Conservation (phyloP, 352 stramenopile species). For the Globisporangium abappressorium region DNA sequence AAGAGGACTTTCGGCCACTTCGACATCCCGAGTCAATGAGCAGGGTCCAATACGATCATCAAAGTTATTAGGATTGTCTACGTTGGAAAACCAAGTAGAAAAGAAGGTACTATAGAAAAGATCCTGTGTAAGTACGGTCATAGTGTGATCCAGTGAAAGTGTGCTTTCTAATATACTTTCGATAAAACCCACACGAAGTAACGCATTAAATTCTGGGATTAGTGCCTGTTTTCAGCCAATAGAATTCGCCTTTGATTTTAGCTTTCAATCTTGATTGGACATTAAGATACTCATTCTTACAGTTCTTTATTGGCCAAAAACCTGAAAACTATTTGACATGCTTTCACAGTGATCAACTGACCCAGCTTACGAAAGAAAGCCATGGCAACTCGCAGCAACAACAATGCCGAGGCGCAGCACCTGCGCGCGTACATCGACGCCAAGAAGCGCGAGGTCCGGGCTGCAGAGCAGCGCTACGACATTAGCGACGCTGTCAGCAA, state of each 20-base stretch:
- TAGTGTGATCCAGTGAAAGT: neutral
- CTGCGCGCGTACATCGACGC: constrained; percentile 50
- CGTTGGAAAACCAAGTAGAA: constrained; percentile 30
- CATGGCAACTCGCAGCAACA: neutral
- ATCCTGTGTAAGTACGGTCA: constrained; percentile 27
- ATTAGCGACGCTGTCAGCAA: constrained; percentile 24
- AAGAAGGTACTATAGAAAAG: constrained; percentile 26
- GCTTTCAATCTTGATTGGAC: neutral
- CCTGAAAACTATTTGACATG: neutral
- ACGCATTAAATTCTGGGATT: neutral
- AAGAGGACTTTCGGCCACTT: constrained; percentile 1
- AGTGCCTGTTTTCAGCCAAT: neutral
- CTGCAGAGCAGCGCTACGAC: constrained; percentile 51
- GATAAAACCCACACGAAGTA: neutral
- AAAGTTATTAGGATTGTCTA: constrained; percentile 24
- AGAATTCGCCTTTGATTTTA: too few species aligned
- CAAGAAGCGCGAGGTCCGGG: constrained; percentile 41
- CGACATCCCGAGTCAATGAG: constrained; percentile 20
- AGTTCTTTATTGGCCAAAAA: neutral
- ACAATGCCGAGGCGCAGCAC: constrained; percentile 25
- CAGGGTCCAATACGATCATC: constrained; percentile 22
- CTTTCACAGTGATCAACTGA: neutral
- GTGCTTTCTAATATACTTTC: neutral
- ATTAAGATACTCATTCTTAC: neutral
- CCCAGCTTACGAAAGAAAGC: neutral